These are phyloP conservation scores for Fusarium staphyleae DNA, from an alignment of 2,329 filamentous ascomycete genomes.

Conservation along the genomic window DNA sequence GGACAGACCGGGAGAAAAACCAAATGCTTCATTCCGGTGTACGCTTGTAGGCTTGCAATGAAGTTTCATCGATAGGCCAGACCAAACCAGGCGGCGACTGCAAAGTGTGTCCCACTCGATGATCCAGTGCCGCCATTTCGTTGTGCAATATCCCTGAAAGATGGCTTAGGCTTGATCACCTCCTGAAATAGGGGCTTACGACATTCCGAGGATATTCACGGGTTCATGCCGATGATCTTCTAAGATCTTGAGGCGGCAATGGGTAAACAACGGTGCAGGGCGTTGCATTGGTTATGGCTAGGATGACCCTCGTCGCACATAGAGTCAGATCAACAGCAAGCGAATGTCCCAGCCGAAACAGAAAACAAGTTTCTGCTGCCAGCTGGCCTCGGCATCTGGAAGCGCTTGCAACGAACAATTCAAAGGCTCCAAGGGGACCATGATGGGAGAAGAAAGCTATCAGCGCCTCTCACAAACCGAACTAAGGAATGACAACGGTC, in stretches of 20 bases:
- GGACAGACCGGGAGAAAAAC: slow-evolving; percentile 21
- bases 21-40: slow-evolving; percentile 25
- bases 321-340: neutral
- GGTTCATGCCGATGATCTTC: slow-evolving; percentile 26
- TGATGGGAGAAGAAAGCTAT: slow-evolving; percentile 27
- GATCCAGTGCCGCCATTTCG: slow-evolving; percentile 25
- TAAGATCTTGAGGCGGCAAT: slow-evolving; percentile 28
- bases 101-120: slow-evolving; percentile 28
- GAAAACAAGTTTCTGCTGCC: neutral
- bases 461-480: slow-evolving; percentile 20
- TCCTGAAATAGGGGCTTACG: slow-evolving; percentile 31
- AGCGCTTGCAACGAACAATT: no score
- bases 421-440: neutral
- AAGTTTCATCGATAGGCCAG: slow-evolving; percentile 23
- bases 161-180: slow-evolving; percentile 10
- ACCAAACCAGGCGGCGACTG: slow-evolving; percentile 11
- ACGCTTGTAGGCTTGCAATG: slow-evolving; percentile 13
- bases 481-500: slow-evolving; percentile 15
- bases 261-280: slow-evolving; percentile 13
- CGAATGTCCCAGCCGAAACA: slow-evolving; percentile 21
- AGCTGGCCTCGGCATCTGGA: slow-evolving; percentile 7
- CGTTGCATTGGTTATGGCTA: slow-evolving; percentile 7
- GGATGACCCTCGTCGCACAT: slow-evolving; percentile 20
- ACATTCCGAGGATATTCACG: slow-evolving; percentile 21
- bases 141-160: slow-evolving; percentile 16